Conservation (phyloP, 2,329 filamentous ascomycete genomes). For the Myriosclerotinia scirpicola region DNA sequence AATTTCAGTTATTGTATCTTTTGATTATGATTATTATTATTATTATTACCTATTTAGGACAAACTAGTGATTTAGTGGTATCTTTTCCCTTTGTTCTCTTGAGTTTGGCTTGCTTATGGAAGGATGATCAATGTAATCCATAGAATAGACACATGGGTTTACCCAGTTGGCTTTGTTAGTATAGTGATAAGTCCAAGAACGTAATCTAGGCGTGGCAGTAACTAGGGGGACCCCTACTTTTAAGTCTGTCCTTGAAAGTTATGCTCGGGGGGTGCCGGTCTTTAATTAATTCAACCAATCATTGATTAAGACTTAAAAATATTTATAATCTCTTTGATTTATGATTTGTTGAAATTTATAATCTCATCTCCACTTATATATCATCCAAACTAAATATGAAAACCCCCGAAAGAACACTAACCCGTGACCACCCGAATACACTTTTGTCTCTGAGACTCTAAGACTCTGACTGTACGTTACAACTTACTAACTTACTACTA, state of each 20-base stretch:
- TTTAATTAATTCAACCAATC: background rate
- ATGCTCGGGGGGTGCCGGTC: background rate
- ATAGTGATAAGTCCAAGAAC: no score
- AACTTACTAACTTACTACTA: no score
- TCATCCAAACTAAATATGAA: background rate
- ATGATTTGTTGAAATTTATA: background rate
- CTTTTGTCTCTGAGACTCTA: no score
- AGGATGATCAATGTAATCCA: background rate
- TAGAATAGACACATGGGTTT: background rate
- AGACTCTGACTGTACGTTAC: no score
- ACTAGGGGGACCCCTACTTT: background rate
- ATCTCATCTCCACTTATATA: background rate
- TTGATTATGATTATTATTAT: no score
- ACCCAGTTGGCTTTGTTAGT: background rate
- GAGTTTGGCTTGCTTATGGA: background rate
- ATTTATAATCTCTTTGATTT: conserved; percentile 7
- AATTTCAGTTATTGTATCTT: no score
- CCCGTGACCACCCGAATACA: no score
- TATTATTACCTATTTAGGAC: no score
- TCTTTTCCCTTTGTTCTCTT: background rate
- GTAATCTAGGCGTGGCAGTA: conserved; percentile 5
- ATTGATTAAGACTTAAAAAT: background rate
- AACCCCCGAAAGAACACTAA: background rate
- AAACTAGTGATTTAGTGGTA: no score
- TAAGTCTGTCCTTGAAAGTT: background rate